These are phyloP conservation scores for Salisapilia sapeloensis DNA, from an alignment of 352 stramenopile species.

Conservation along the genomic window DNA sequence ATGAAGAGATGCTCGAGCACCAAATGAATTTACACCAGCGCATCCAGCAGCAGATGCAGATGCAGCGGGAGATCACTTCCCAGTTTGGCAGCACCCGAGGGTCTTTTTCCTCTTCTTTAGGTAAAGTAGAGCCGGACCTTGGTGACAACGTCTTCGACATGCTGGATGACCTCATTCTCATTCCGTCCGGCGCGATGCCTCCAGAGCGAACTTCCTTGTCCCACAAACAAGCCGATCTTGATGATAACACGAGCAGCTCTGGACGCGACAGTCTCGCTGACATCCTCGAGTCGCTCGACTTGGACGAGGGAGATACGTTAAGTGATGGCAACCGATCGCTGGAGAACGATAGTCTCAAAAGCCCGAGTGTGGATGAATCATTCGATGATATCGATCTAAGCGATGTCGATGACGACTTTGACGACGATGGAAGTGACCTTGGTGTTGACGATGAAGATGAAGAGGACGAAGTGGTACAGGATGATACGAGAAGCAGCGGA, in stretches of 20 bases:
- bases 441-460: slow-evolving; percentile 16
- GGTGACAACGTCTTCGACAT: slow-evolving; percentile 80
- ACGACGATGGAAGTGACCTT: slow-evolving; percentile 23
- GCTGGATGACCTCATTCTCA: slow-evolving; percentile 78
- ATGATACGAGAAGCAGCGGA: slow-evolving; percentile 41
- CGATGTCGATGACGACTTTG: slow-evolving; percentile 21
- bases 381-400: slow-evolving; percentile 42
- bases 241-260: slow-evolving; percentile 10
- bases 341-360: too few species aligned
- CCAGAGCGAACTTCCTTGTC: slow-evolving; percentile 45
- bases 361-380: too few species aligned
- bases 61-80: slow-evolving; percentile 75
- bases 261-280: slow-evolving; percentile 56
- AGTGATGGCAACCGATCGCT: too few species aligned
- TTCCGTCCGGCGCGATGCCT: slow-evolving; percentile 27
- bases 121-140: slow-evolving; percentile 61
- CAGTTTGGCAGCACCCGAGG: slow-evolving; percentile 23
- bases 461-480: slow-evolving; percentile 2
- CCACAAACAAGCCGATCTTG: slow-evolving; percentile 18
- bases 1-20: slow-evolving; percentile 62
- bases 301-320: slow-evolving; percentile 74
- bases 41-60: slow-evolving; percentile 77
- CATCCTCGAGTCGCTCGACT: slow-evolving; percentile 72
- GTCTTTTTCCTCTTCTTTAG: slow-evolving; percentile 39
- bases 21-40: slow-evolving; percentile 70